Base-by-base conservation (phyloP, 2,329 filamentous ascomycete genomes). In the Pyrenophora tritici-repentis region DNA sequence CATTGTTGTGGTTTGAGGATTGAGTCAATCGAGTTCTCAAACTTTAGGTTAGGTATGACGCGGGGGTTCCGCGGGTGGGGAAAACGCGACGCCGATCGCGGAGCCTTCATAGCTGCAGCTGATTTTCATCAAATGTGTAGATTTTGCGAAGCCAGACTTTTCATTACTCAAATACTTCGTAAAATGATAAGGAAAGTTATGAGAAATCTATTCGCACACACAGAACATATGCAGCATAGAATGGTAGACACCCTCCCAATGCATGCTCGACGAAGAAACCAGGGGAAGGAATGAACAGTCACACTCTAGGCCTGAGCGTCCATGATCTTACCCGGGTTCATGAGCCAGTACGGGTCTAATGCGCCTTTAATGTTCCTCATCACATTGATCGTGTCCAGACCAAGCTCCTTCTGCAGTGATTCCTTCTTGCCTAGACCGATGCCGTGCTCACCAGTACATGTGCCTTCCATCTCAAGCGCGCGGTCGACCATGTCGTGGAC, bases 311-410 rank as follows among this genome's bases (percentile, higher is more conserved):
- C 52, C 26, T 67, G 59, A 37, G 70, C 58, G 49, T 95, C 89
- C 74, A 96, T 91, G 57, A 96, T 93, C 78, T 96, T 96, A 1
- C 91, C 91, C 0, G 91, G 91, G 62, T 96, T 96, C 83, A 96
- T 84, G 49, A 96, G 84, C 89, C 91, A 95, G 42, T 86, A 75
- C 1, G 91, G 91, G 76, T 96, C 91, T 39, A 96, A 77, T 8
- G 90, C 85, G n/a, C 78, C 73, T 75, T 96, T 96, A 71, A 96
- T 86, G 56, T 83, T 86, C 66, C 85, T 87, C 91, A 96, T 96
- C 17, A 95, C 87, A 14, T 83, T 86, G 52, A 96, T 80, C 0
- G 91, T 95, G 50, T 90, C 89, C 2, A 83, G 76, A 0, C 91
- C 91, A 14, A 96, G 83, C 73, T 96, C 91, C 70, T 87, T 86